phyloP scores from a whole-genome alignment of 2,329 filamentous ascomycete genomes.

The Tolypocladium capitatum region DNA sequence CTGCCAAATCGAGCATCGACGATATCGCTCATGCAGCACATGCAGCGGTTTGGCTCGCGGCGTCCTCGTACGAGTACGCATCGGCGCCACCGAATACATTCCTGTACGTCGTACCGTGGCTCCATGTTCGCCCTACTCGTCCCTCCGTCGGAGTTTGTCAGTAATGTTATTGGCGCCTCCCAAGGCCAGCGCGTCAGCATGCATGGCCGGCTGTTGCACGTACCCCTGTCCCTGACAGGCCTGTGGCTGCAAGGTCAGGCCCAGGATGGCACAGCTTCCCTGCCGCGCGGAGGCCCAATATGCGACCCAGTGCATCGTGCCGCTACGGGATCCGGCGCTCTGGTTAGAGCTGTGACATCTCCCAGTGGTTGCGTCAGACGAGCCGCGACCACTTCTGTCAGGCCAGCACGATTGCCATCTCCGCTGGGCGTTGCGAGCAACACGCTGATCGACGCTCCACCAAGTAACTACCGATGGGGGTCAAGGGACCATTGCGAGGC shows the following conservation, averaged over 20 bases:
- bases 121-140: neutral
- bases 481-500: neutral
- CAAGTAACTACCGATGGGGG: neutral
- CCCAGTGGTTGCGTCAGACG: neutral
- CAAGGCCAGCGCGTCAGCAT: constrained; percentile 2
- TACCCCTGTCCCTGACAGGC: constrained; percentile 3
- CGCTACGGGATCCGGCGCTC: constrained; percentile 3
- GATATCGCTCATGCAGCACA: neutral
- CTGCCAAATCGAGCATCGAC: neutral
- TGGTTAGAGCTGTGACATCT: constrained; percentile 1
- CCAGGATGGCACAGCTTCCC: neutral
- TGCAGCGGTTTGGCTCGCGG: neutral
- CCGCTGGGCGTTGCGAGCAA: neutral
- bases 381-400: neutral
- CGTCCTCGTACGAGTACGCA: neutral
- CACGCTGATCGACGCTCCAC: neutral
- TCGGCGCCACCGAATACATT: neutral
- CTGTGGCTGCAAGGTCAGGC: constrained; percentile 2
- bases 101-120: neutral
- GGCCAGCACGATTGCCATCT: neutral
- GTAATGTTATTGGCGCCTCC: neutral
- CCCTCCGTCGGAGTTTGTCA: neutral
- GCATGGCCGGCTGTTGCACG: constrained; percentile 1
- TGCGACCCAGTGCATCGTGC: constrained; percentile 1
- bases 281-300: neutral